Evolutionary conservation across 1,284 basidiomycete species (phyloP).

Genomic region (Coriolopsis trogii): DNA sequence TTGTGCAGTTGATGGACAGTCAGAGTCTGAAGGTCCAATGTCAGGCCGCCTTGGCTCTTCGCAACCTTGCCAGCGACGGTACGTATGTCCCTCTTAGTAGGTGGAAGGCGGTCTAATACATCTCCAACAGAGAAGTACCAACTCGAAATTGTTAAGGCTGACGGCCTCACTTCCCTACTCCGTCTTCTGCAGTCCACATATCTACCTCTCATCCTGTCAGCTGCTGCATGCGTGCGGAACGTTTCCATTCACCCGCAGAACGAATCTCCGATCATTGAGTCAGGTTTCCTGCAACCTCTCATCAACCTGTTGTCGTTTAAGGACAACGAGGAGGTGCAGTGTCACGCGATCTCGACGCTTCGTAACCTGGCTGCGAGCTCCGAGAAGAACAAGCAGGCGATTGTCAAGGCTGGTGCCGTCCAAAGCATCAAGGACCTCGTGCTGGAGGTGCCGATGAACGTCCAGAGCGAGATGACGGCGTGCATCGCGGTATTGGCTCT

Average conservation of each 20-base stretch:
- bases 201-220: conserved; percentile 97
- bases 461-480: conserved; percentile 99
- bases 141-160: conserved; percentile 96
- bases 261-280: conserved; percentile 99
- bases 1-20: conserved; percentile 97
- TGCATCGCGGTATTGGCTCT: conserved; percentile 95
- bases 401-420: conserved; percentile 98
- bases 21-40: conserved; percentile 98
- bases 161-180: conserved; percentile 90
- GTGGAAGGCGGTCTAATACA: no score
- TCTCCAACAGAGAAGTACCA: conserved; percentile 93
- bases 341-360: conserved; percentile 98
- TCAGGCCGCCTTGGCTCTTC: conserved; percentile 94
- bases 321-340: conserved; percentile 99
- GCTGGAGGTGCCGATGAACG: conserved; percentile 92
- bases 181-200: conserved; percentile 97
- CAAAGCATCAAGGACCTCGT: conserved; percentile 98
- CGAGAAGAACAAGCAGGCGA: conserved; percentile 98
- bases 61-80: conserved; percentile 98
- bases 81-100: conserved; percentile 26
- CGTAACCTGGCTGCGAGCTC: conserved; percentile 96
- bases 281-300: conserved; percentile 94
- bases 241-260: conserved; percentile 99
- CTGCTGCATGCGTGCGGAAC: conserved; percentile 98
- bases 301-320: conserved; percentile 97